Base-by-base conservation (phyloP, 192 early-diverging fungal genomes). In the Coemansia aciculifera region DNA sequence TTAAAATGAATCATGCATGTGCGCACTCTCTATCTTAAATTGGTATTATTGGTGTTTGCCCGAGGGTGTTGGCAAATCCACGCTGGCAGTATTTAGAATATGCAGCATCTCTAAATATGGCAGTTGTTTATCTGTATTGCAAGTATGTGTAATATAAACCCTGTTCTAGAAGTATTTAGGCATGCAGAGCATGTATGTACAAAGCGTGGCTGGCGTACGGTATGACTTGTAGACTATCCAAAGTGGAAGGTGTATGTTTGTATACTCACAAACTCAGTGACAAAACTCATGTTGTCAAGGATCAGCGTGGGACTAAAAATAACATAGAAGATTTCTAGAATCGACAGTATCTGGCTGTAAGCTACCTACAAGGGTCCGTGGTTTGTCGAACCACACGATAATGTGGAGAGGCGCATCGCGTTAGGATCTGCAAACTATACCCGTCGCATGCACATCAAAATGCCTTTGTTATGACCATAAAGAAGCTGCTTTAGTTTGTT, bases 371-470 rank as follows among this genome's bases (percentile, higher is more conserved):
- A 52, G 24, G 24, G 23, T 29, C 9, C 11, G 24, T 52, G 51
- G 51, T 52, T 52, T 52, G 51, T 24, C 51, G 11, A 52, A 52
- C 24, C 51, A 29, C 51, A 29, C 12, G 13, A 11, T 29, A 29
- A 13, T 12, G 49, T 52, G 23, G 49, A 27, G 24, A 52, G 51
- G 13, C 12, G 51, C 24, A 24, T 52, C 24, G 23, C 23, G 13
- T 52, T 29, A 29, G 51, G 24, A 52, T 52, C 51, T 52, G 51
- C 51, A 52, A 52, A 52, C 51, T 52, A 52, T 52, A 52, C 51
- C 51, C 51, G 3, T 52, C 27, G 24, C 24, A 3, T 52, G 51
- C 24, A 29, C 23, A 29, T 0, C 9, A 24, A 52, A 52, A 0
- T 12, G 10, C 24, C 51, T 29, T 52, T 52, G 51, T 52, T 52